Evolutionary conservation across 148 eudicot species (phyloP).

Genomic region (Polygonum maritimum): DNA sequence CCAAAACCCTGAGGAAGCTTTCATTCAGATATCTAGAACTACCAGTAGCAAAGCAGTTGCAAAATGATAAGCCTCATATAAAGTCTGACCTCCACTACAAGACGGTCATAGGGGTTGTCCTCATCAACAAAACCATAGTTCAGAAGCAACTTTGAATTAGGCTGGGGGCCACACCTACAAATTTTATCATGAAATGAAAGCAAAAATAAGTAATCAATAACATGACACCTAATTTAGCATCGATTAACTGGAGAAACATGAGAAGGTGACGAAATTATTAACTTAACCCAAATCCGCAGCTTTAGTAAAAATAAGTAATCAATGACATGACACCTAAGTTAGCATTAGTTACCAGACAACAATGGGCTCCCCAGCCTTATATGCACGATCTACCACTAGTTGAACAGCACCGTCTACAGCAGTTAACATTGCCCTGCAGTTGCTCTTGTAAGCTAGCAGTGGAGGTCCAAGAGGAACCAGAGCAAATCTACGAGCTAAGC

Average conservation of each 20-base stretch:
- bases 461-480: constrained; percentile 98
- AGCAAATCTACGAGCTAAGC: constrained; percentile 98
- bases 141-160: constrained; percentile 85
- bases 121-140: constrained; percentile 98
- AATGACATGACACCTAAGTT: constrained; percentile 4
- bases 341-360: constrained; percentile 60
- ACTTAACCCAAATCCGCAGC: background rate
- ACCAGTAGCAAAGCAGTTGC: background rate
- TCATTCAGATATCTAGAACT: background rate
- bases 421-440: constrained; percentile 90
- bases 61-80: background rate
- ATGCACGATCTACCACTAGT: constrained; percentile 83
- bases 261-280: background rate
- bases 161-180: constrained; percentile 97
- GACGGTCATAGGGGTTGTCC: constrained; percentile 87
- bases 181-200: background rate
- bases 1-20: background rate
- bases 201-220: background rate
- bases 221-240: no score
- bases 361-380: constrained; percentile 81
- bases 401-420: constrained; percentile 78
- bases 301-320: background rate
- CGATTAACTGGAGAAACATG: background rate
- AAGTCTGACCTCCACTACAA: constrained; percentile 61
- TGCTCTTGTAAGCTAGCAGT: constrained; percentile 85